Base-by-base conservation (phyloP, 192 early-diverging fungal genomes). In the Mortierella alpina region DNA sequence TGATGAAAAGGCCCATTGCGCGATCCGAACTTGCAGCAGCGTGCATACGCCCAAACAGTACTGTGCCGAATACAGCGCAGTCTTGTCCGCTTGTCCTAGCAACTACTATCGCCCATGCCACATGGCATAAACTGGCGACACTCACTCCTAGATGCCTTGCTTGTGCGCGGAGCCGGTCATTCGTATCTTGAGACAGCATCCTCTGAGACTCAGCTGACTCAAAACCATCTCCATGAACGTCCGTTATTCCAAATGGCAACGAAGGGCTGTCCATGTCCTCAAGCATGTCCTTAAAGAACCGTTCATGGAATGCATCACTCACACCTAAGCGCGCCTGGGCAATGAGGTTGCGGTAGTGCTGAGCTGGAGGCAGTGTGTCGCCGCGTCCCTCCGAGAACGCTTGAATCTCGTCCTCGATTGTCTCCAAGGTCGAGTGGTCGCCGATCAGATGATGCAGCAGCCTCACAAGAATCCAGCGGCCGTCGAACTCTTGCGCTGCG, bases 321-420 rank as follows among this genome's bases (percentile, higher is more conserved):
- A 7, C 3, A 18, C 44, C 17, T 11, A 7, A n/a, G 3, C 59
- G 5, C 4, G n/a, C 39, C 42, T 61, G 5, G 8, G 59, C 59
- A 17, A 61, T 61, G 8, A 61, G 59, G n/a, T 61, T 15, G 20
- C 59, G 59, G 59, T 44, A 61, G 18, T 31, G 59, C 10, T 45
- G 59, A 13, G 41, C 40, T 4, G 40, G 7, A 13, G 9, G 41
- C 4, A 61, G 59, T 17, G 8, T 15, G n/a, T 44, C n/a, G 4
- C 45, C 42, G 2, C 40, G 40, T 8, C n/a, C n/a, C n/a, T n/a
- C n/a, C n/a, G n/a, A n/a, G n/a, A 61, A 17, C 2, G 42, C 8
- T 45, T 61, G 7, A 17, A 61, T 61, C n/a, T 61, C 59, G 5
- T 13, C 18, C 6, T 45, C 2, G 10, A 45, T 61, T 46, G 18